Conservation (phyloP, 768 basidiomycete genomes). For the Gautieria morchelliformis region DNA sequence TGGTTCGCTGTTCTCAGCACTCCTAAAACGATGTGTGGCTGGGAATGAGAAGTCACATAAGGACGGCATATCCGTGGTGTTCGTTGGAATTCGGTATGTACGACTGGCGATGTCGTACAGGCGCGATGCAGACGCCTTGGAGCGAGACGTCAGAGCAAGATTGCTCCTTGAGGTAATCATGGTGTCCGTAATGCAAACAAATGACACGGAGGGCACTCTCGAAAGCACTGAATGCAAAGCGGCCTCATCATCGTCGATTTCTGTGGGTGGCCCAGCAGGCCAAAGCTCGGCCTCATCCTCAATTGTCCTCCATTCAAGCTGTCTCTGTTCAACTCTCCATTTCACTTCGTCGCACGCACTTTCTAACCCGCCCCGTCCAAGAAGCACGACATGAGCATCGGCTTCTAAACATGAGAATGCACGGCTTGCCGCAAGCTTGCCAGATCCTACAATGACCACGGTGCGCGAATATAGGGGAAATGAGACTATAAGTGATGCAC, state of each 20-base stretch:
- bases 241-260: constrained; percentile 27
- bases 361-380: constrained; percentile 38
- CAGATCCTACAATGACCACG: constrained; percentile 68
- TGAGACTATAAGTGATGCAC: constrained; percentile 73
- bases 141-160: constrained; percentile 27
- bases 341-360: constrained; percentile 61
- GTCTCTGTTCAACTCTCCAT: constrained; percentile 42
- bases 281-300: constrained; percentile 44
- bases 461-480: constrained; percentile 48
- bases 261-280: constrained; percentile 10
- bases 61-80: constrained; percentile 77
- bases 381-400: constrained; percentile 58
- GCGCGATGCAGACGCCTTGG: constrained; percentile 41
- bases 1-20: constrained; percentile 32
- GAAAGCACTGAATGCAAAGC: constrained; percentile 42
- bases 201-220: constrained; percentile 23
- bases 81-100: constrained; percentile 59
- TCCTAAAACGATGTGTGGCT: constrained; percentile 72
- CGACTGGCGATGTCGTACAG: constrained; percentile 46
- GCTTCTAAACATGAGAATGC: constrained; percentile 78
- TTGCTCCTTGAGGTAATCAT: constrained; percentile 27
- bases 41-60: constrained; percentile 88
- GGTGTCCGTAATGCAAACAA: constrained; percentile 82
- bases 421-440: constrained; percentile 75
- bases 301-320: constrained; percentile 41